Base-by-base conservation (phyloP, 176 grass and related monocot species). In the Echinochloa phyllopogon region DNA sequence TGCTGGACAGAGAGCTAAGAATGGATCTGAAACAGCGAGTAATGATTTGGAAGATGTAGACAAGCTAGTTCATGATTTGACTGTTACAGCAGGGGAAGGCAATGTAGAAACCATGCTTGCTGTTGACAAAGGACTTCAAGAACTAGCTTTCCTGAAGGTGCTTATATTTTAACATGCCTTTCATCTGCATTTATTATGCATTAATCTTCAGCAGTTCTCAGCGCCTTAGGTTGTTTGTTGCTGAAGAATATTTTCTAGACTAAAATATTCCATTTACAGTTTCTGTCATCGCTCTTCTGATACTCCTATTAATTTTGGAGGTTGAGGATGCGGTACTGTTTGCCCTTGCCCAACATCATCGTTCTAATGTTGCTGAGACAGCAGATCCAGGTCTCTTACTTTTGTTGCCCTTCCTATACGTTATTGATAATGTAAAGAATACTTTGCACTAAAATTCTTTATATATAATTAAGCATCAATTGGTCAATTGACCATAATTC, bases 111-210 rank as follows among this genome's bases (percentile, higher is more conserved):
- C 85, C 75, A 98, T 98, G 93, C 93, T 98, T 79, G 81, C 83
- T 60, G 96, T 94, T 74, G 96, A 98, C 65, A 98, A 98, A 94
- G 93, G 96, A 69, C 82, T 98, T 74, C 91, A 91, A 90, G 93
- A 98, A 84, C 85, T 98, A 65, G 91, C 87, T 58, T 88, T 89
- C 52, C 65, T 98, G 23, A 98, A 98, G 96, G 96, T 98, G 21
- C 25, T 84, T 42, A 67, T 76, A 15, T 33, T 76, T 69, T 69
- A 18, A 14, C 48, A 41, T 58, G 45, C 9, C 33, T 74, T 87
- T 69, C 10, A 76, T 80, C 15, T 18, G 14, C 6, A 77, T 70
- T 10, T 82, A 33, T 67, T 80, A 48, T 85, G 11, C 29, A 27
- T 53, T 71, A 52, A 29, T 13, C 3, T n/a, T 77, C 36, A 42